phyloP scores from a whole-genome alignment of 2,329 filamentous ascomycete genomes.

The Clonostachys rosea region DNA sequence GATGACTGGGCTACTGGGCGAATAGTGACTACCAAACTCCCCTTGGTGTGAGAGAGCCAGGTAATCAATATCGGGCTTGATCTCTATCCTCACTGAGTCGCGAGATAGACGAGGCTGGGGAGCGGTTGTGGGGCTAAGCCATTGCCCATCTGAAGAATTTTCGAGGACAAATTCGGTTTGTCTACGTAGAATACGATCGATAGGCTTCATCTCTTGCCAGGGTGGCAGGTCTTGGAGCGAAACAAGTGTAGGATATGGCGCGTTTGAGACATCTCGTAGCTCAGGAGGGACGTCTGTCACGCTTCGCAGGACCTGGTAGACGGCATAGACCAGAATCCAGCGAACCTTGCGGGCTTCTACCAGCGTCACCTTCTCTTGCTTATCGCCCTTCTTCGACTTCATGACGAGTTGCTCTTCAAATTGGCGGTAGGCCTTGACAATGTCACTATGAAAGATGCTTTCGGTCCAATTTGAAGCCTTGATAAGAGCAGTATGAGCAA shows the following conservation, averaged over 20 bases:
- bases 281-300: slow-evolving; percentile 58
- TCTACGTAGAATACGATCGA: slow-evolving; percentile 13
- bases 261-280: slow-evolving; percentile 49
- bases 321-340: slow-evolving; percentile 73
- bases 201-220: slow-evolving; percentile 27
- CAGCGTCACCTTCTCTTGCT: slow-evolving; percentile 44
- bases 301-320: slow-evolving; percentile 66
- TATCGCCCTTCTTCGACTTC: slow-evolving; percentile 46
- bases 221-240: slow-evolving; percentile 35
- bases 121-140: not conserved
- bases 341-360: slow-evolving; percentile 71
- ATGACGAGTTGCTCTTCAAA: slow-evolving; percentile 62
- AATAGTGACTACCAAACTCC: not conserved
- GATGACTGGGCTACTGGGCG: slow-evolving; percentile 7
- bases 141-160: not conserved
- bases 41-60: slow-evolving; percentile 34
- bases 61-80: slow-evolving; percentile 54
- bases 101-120: no score
- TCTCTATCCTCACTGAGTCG: slow-evolving; percentile 24
- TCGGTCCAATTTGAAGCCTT: slow-evolving; percentile 42
- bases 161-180: slow-evolving; percentile 15
- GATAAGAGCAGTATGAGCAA: slow-evolving; percentile 47
- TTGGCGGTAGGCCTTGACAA: slow-evolving; percentile 64
- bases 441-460: slow-evolving; percentile 34
- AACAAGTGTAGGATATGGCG: slow-evolving; percentile 52